phyloP scores from a whole-genome alignment of 768 basidiomycete genomes.

The Scleroderma citrinum region DNA sequence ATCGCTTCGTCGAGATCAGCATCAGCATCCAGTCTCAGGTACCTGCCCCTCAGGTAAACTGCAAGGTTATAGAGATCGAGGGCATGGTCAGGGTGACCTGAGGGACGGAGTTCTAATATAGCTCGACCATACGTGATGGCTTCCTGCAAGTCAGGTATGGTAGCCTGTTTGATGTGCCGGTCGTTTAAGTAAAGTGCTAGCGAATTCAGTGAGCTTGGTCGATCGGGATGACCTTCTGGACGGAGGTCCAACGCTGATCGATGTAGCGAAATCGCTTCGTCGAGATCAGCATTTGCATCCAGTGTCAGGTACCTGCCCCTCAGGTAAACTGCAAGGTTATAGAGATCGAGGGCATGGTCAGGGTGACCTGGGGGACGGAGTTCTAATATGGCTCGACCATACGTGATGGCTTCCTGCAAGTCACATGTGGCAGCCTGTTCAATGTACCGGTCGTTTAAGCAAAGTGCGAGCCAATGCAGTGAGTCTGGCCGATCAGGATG shows the following conservation, averaged over 20 bases:
- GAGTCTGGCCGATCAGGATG: too few relatives aligned
- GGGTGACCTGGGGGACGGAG: not conserved
- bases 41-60: too few relatives aligned
- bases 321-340: too few relatives aligned
- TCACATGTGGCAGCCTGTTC: not conserved
- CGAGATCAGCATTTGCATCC: too few relatives aligned
- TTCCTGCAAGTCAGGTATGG: not conserved
- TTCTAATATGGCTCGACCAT: not conserved
- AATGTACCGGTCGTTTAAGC: not conserved
- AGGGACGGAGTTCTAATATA: not conserved
- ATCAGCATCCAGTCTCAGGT: too few relatives aligned
- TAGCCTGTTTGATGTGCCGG: not conserved
- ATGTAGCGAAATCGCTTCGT: too few relatives aligned
- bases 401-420: not conserved
- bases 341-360: not conserved
- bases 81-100: not conserved
- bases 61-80: too few relatives aligned
- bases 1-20: too few relatives aligned
- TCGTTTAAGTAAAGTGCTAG: not conserved
- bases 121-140: not conserved
- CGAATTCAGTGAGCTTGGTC: conserved; percentile 1
- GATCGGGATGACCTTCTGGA: too few relatives aligned
- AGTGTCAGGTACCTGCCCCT: too few relatives aligned
- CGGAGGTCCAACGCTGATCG: conserved; percentile 3
- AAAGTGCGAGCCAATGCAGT: conserved; percentile 4